These are phyloP conservation scores for Acorus gramineus DNA, from an alignment of 106 monocot genomes.

Conservation along the genomic window DNA sequence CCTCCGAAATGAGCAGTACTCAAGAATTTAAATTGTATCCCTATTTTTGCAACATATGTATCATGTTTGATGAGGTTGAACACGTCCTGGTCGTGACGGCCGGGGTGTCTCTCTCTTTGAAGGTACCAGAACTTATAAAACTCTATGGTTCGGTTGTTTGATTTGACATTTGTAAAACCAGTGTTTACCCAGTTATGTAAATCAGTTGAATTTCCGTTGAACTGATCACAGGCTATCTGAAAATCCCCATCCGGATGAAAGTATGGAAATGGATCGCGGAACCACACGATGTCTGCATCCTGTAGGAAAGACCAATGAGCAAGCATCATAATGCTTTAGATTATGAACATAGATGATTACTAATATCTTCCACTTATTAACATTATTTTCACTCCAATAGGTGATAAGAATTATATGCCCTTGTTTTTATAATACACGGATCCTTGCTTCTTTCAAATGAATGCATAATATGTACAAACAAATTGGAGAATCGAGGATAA, in stretches of 20 bases:
- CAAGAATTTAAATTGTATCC: slow-evolving; percentile 7
- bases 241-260: slow-evolving; percentile 18
- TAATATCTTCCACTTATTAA: neutral
- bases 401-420: too few species aligned
- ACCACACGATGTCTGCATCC: slow-evolving; percentile 19
- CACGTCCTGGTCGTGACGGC: slow-evolving; percentile 15
- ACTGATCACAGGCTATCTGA: slow-evolving; percentile 21
- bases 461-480: too few species aligned
- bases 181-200: slow-evolving; percentile 9
- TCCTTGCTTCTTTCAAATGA: too few species aligned
- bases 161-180: slow-evolving; percentile 11
- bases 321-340: neutral
- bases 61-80: slow-evolving; percentile 11
- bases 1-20: slow-evolving; percentile 13
- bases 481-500: too few species aligned
- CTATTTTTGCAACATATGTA: slow-evolving; percentile 1
- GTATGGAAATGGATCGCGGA: slow-evolving; percentile 10
- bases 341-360: neutral
- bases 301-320: slow-evolving; percentile 1
- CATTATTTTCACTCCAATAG: neutral
- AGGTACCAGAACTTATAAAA: slow-evolving; percentile 18
- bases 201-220: slow-evolving; percentile 6
- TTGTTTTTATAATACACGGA: too few species aligned
- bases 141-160: slow-evolving; percentile 8
- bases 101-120: slow-evolving; percentile 8